A percentile compares a stretch with the other conserved stretches of the same genome.
Evolutionary conservation across 495 filamentous ascomycete genomes (phyloP).

Genomic region (Podospora anserina): DNA sequence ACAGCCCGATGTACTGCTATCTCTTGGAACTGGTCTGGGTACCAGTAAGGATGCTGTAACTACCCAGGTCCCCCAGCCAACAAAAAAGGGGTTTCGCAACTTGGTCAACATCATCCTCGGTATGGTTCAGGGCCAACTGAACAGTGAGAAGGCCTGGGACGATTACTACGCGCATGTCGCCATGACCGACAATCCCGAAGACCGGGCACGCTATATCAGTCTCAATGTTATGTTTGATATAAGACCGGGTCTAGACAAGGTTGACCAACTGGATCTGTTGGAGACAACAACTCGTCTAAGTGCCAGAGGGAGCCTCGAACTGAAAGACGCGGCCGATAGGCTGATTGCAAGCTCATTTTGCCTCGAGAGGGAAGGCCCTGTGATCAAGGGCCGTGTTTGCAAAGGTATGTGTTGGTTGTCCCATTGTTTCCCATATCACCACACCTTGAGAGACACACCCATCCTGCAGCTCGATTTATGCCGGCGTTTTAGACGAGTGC

Average conservation of each 20-base stretch:
- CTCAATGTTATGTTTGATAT: constrained; percentile 30
- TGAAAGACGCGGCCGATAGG: constrained; percentile 36
- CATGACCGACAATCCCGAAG: neutral
- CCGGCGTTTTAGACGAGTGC: no score
- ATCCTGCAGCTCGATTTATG: no score
- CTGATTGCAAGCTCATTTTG: constrained; percentile 41
- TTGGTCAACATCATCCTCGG: constrained; percentile 11
- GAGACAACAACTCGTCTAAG: constrained; percentile 27
- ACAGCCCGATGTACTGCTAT: constrained; percentile 49
- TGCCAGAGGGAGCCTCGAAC: constrained; percentile 23
- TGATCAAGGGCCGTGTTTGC: constrained; percentile 24
- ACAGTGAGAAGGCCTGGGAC: constrained; percentile 32
- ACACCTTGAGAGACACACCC: neutral
- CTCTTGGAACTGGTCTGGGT: constrained; percentile 37
- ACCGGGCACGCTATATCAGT: constrained; percentile 31
- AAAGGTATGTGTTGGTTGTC: constrained; percentile 24
- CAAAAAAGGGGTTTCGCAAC: no score
- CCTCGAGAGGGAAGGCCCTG: constrained; percentile 35
- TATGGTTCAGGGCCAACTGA: constrained; percentile 24
- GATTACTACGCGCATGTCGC: constrained; percentile 19
- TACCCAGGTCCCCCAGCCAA: constrained; percentile 14
- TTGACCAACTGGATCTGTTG: constrained; percentile 21
- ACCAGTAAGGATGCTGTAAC: constrained; percentile 7
- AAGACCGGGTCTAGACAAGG: constrained; percentile 26
- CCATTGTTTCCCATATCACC: neutral